phyloP scores from a whole-genome alignment of 148 eudicot species.

The Beta vulgaris region DNA sequence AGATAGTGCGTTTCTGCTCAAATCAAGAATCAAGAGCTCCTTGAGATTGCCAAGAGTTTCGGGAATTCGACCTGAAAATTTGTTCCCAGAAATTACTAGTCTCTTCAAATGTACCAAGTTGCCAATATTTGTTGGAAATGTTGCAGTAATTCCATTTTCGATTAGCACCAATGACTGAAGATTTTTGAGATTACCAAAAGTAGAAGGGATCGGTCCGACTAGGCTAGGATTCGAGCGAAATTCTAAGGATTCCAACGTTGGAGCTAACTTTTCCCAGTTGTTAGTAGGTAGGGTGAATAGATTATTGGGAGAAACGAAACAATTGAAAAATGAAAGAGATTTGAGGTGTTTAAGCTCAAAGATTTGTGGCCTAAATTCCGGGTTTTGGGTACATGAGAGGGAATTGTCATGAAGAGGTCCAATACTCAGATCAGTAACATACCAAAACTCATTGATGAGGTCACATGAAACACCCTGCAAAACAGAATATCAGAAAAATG shows the following conservation, averaged over 20 bases:
- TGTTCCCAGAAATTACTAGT: conserved; percentile 58
- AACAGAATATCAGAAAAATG: conserved; percentile 16
- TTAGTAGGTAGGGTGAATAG: conserved; percentile 43
- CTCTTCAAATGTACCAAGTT: conserved; percentile 51
- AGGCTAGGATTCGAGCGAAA: conserved; percentile 76
- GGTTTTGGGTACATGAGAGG: conserved; percentile 49
- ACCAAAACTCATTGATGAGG: conserved; percentile 72
- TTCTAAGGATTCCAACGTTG: conserved; percentile 61
- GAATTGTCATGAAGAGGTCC: conserved; percentile 93
- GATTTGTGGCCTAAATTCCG: conserved; percentile 51
- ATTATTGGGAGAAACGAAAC: conserved; percentile 45
- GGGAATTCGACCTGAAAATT: conserved; percentile 51
- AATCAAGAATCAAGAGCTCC: conserved; percentile 68
- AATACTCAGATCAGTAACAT: conserved; percentile 64
- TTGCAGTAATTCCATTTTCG: conserved; percentile 62
- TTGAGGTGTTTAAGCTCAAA: conserved; percentile 61
- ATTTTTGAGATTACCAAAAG: conserved; percentile 47
- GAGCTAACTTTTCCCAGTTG: conserved; percentile 49
- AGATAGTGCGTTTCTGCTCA: conserved; percentile 68
- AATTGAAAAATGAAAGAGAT: conserved; percentile 68
- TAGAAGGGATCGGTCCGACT: conserved; percentile 48
- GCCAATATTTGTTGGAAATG: conserved; percentile 55
- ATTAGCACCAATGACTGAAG: conserved; percentile 70
- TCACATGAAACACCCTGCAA: conserved; percentile 96
- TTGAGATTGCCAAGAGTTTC: conserved; percentile 45